Evolutionary conservation across 192 early-diverging fungal species (phyloP).

Genomic region (Lobulomyces angularis): DNA sequence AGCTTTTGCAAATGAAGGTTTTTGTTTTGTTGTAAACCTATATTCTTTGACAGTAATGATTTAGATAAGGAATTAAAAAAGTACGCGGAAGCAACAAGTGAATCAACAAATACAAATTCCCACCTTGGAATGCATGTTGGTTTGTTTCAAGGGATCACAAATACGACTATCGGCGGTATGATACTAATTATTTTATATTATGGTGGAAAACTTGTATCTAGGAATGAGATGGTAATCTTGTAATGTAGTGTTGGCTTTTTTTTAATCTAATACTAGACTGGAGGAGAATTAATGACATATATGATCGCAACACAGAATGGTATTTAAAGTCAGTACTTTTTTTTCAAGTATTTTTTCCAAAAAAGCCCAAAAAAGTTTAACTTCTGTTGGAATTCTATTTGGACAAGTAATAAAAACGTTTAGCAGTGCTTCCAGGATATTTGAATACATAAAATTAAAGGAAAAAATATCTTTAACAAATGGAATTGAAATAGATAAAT

Average conservation of each 20-base stretch:
- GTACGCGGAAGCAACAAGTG: slow-evolving; percentile 12
- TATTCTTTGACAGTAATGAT: too few species aligned
- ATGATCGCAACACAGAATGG: slow-evolving; percentile 32
- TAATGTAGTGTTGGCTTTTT: neutral
- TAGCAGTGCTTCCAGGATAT: slow-evolving; percentile 17
- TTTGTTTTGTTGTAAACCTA: too few species aligned
- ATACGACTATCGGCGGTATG: slow-evolving; percentile 20
- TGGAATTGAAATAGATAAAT: slow-evolving; percentile 9
- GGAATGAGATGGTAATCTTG: slow-evolving; percentile 22
- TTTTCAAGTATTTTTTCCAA: slow-evolving; percentile 3
- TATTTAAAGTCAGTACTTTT: slow-evolving; percentile 21
- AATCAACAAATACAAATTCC: slow-evolving; percentile 4
- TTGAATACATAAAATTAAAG: slow-evolving; percentile 24
- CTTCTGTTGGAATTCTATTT: slow-evolving; percentile 23
- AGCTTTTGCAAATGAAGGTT: slow-evolving; percentile 29
- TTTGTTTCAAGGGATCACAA: slow-evolving; percentile 24
- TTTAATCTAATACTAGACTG: neutral
- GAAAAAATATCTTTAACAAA: slow-evolving; percentile 7
- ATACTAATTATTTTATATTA: slow-evolving; percentile 30
- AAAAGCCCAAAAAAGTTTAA: neutral
- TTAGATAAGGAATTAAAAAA: slow-evolving; percentile 12
- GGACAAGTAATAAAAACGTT: slow-evolving; percentile 29
- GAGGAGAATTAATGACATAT: slow-evolving; percentile 18
- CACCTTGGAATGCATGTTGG: slow-evolving; percentile 26
- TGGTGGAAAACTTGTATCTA: slow-evolving; percentile 21